A percentile compares a stretch with the other conserved stretches of the same genome.
phyloP scores from a whole-genome alignment of 1,284 basidiomycete species.

The Boletus chippewaensis region DNA sequence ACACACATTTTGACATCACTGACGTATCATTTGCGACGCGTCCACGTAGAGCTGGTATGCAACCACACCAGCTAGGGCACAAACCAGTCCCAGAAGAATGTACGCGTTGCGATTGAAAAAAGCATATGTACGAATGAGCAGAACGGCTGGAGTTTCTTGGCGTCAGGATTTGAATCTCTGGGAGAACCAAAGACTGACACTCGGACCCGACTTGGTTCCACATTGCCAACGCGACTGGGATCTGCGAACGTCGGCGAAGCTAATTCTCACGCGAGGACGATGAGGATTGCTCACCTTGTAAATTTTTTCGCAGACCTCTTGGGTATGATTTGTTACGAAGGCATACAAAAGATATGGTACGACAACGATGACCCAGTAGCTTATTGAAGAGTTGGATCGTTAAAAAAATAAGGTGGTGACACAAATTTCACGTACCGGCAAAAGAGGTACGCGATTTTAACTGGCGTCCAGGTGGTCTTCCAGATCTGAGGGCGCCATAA shows the following conservation, averaged over 20 bases:
- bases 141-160: constrained; percentile 44
- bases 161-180: constrained; percentile 6
- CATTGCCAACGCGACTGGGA: constrained; percentile 71
- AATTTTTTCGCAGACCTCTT: constrained; percentile 55
- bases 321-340: constrained; percentile 60
- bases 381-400: constrained; percentile 23
- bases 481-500: constrained; percentile 47
- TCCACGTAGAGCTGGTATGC: constrained; percentile 75
- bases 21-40: constrained; percentile 67
- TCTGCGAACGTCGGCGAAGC: constrained; percentile 35
- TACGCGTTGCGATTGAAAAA: constrained; percentile 73
- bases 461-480: constrained; percentile 75
- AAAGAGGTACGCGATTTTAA: constrained; percentile 72
- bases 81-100: constrained; percentile 54
- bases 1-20: constrained; percentile 23
- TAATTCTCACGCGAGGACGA: constrained; percentile 7
- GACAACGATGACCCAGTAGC: constrained; percentile 72
- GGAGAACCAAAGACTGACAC: constrained; percentile 37
- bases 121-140: constrained; percentile 74
- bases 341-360: constrained; percentile 69
- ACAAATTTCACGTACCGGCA: constrained; percentile 49
- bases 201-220: constrained; percentile 81
- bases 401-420: background rate
- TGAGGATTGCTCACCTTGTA: constrained; percentile 45
- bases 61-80: constrained; percentile 59